phyloP scores from a whole-genome alignment of 345 rosid species.

The Schrenkiella parvula region DNA sequence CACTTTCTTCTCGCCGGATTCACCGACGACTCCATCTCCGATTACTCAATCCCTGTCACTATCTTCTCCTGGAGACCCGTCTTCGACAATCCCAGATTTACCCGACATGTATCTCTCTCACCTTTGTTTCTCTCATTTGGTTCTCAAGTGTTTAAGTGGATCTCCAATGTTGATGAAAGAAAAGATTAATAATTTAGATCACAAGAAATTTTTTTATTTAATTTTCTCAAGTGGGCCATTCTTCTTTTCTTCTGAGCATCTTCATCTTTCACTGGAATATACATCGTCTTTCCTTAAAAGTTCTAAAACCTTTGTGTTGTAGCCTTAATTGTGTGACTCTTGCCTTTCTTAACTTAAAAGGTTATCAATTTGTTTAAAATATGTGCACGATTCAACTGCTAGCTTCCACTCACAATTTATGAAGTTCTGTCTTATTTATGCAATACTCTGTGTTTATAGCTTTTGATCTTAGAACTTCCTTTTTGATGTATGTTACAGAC shows the following conservation, averaged over 20 bases:
- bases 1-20: conserved; percentile 88
- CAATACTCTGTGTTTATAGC: not conserved
- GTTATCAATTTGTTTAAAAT: not conserved
- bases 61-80: conserved; percentile 97
- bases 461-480: conserved; percentile 1
- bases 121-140: not conserved
- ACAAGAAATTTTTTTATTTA: not conserved
- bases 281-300: conserved; percentile 12
- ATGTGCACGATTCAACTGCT: not conserved
- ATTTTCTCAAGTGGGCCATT: conserved; percentile 28
- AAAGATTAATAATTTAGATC: not conserved
- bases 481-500: conserved; percentile 43
- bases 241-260: conserved; percentile 23
- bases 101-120: conserved; percentile 43
- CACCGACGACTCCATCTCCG: conserved; percentile 61
- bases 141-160: not conserved
- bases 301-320: not conserved
- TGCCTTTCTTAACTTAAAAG: not conserved
- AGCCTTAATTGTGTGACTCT: not conserved
- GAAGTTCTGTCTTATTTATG: not conserved
- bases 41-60: conserved; percentile 80
- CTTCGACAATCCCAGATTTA: conserved; percentile 54
- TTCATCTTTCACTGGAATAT: not conserved
- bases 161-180: conserved; percentile 11
- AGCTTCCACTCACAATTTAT: not conserved